Conservation (phyloP, 306 rosid genomes). For the Pueraria montana region DNA sequence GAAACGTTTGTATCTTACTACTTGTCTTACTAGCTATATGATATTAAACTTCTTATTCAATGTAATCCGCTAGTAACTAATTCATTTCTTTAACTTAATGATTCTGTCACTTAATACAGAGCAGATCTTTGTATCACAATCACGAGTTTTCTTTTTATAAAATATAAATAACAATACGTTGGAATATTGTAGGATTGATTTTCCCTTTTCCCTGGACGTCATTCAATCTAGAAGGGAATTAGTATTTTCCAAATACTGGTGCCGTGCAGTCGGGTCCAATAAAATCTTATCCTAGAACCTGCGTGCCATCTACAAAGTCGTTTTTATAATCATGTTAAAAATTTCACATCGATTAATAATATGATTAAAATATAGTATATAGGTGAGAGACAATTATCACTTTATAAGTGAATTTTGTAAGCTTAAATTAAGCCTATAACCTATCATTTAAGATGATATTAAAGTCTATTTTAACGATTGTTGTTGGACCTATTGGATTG, state of each 20-base stretch:
- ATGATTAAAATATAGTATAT: no score
- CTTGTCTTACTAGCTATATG: not conserved
- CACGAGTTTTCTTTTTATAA: slow-evolving; percentile 4
- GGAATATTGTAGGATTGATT: no score
- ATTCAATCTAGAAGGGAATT: slow-evolving; percentile 42
- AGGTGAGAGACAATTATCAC: no score
- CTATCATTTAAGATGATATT: no score
- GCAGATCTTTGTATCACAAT: not conserved
- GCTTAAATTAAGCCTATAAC: no score
- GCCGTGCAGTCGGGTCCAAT: slow-evolving; percentile 39
- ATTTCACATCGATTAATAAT: no score
- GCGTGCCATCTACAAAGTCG: slow-evolving; percentile 13
- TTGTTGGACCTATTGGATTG: no score
- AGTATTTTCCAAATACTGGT: slow-evolving; percentile 34
- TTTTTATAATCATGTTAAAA: no score
- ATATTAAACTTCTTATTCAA: not conserved
- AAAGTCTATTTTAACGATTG: no score
- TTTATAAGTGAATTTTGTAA: no score
- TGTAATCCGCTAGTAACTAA: not conserved
- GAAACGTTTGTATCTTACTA: not conserved
- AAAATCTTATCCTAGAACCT: not conserved
- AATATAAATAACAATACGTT: not conserved
- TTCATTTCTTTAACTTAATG: not conserved
- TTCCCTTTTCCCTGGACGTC: slow-evolving; percentile 16
- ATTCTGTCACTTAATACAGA: not conserved